Percentiles rank a stretch among this genome's conserved stretches.
These are phyloP conservation scores for Desmodesmus armatus DNA, from an alignment of 139 green algal species.

Conservation along the genomic window DNA sequence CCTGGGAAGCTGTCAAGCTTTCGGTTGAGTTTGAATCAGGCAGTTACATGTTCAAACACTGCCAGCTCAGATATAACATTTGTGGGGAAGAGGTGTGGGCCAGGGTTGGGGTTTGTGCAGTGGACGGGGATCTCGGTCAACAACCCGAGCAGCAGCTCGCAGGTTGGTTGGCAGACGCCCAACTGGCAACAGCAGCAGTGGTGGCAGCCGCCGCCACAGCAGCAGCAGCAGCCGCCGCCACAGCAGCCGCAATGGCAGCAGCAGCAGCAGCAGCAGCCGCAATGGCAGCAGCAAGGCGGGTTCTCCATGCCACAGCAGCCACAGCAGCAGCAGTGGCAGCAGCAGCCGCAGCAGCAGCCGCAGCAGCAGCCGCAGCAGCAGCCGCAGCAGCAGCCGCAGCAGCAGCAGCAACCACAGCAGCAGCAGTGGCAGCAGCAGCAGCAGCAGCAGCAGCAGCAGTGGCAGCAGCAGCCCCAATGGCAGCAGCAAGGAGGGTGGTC, in stretches of 20 bases:
- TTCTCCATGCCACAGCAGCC: not conserved
- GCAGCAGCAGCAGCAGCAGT: not conserved
- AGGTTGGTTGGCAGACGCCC: too few species aligned
- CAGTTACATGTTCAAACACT: not conserved
- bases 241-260: too few species aligned
- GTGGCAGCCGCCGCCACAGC: too few species aligned
- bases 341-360: not conserved
- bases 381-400: not conserved
- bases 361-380: not conserved
- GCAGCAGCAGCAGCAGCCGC: too few species aligned
- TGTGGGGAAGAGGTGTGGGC: slow-evolving; percentile 19
- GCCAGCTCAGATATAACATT: not conserved
- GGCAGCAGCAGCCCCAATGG: not conserved
- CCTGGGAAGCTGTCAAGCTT: not conserved
- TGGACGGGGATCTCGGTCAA: too few species aligned
- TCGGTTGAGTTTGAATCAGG: not conserved
- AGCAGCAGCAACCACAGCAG: not conserved
- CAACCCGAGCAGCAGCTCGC: too few species aligned
- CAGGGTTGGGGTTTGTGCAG: slow-evolving; percentile 34
- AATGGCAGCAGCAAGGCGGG: too few species aligned
- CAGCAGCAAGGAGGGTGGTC: not conserved
- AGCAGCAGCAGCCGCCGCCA: too few species aligned
- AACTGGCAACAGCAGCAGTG: too few species aligned
- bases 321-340: not conserved
- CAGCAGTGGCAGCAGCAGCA: not conserved